These are phyloP conservation scores for Puccinellia tenuiflora DNA, from an alignment of 176 grass and related monocot species.

Conservation along the genomic window DNA sequence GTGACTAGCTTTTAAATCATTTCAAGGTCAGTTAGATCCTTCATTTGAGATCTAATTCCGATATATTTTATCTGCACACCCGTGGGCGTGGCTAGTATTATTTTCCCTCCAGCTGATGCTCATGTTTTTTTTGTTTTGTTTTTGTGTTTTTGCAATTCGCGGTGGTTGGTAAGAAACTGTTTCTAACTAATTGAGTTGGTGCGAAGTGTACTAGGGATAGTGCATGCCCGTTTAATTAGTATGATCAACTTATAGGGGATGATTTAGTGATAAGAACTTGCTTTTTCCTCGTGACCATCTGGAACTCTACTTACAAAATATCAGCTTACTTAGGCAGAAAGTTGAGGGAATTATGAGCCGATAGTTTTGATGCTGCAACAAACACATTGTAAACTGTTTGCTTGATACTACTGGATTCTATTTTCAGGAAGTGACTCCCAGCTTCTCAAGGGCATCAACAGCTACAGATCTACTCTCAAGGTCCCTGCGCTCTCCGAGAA, in stretches of 20 bases:
- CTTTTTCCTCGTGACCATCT: background rate
- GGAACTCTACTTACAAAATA: background rate
- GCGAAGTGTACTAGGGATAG: background rate
- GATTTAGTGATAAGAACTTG: background rate
- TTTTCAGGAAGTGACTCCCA: slow-evolving; percentile 49
- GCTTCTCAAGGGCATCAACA: slow-evolving; percentile 87
- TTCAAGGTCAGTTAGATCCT: background rate
- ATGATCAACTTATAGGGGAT: background rate
- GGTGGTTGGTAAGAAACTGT: background rate
- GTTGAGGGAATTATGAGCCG: background rate
- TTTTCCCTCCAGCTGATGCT: background rate
- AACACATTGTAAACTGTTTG: background rate
- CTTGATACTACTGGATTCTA: background rate
- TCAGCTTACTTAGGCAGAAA: background rate
- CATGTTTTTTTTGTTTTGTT: background rate
- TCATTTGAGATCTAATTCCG: background rate
- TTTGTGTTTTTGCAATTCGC: background rate
- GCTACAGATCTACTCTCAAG: slow-evolving; percentile 68
- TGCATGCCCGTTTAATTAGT: background rate
- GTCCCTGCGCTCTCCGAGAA: slow-evolving; percentile 68
- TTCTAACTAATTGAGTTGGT: background rate
- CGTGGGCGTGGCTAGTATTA: background rate
- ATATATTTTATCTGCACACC: background rate
- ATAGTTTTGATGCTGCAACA: background rate
- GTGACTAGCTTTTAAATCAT: background rate